Evolutionary conservation across 352 stramenopile species (phyloP).

Genomic region (Poterioochromonas sp.): DNA sequence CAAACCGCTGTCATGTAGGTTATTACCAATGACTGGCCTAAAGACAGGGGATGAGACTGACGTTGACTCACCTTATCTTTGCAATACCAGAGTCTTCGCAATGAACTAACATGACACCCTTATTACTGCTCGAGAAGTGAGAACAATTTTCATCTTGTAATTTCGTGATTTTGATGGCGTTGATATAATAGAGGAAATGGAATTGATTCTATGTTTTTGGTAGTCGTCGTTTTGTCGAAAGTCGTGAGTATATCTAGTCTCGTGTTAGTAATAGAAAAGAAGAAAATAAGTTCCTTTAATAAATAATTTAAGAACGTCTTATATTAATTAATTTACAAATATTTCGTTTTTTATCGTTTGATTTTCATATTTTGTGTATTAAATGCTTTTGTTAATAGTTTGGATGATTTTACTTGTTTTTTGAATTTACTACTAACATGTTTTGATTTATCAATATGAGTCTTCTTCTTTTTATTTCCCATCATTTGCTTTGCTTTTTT

Average conservation of each 20-base stretch:
- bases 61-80: background rate
- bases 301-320: too few relatives aligned
- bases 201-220: too few relatives aligned
- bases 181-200: too few relatives aligned
- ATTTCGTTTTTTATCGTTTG: background rate
- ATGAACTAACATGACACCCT: background rate
- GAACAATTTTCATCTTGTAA: background rate
- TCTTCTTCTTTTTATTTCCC: background rate
- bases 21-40: slow-evolving; percentile 2
- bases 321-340: background rate
- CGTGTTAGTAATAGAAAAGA: background rate
- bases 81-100: slow-evolving; percentile 15
- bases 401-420: background rate
- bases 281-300: too few relatives aligned
- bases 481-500: background rate
- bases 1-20: slow-evolving; percentile 3
- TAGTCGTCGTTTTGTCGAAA: background rate
- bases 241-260: background rate
- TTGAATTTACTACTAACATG: background rate
- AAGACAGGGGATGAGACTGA: background rate
- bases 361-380: background rate
- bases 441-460: background rate
- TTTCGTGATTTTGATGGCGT: background rate
- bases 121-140: background rate
- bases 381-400: background rate